Percentiles rank a stretch among this genome's conserved stretches.
Evolutionary conservation across 2,329 filamentous ascomycete species (phyloP).

Genomic region (Waltergamsia citrina): DNA sequence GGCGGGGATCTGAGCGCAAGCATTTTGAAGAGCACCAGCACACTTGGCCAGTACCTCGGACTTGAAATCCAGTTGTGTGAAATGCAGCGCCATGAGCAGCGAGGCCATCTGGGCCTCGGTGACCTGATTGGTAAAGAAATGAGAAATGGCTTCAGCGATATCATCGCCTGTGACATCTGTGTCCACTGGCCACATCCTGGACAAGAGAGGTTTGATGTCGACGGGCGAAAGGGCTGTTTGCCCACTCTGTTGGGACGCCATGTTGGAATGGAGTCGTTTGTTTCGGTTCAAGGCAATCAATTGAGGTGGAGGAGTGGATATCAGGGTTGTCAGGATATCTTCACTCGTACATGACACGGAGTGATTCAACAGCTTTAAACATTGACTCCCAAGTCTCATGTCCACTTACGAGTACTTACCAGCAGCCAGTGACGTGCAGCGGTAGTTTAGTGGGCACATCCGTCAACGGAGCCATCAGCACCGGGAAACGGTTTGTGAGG

Average conservation of each 20-base stretch:
- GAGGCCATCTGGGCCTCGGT: constrained; percentile 84
- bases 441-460: too few relatives aligned
- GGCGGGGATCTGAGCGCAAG: constrained; percentile 63
- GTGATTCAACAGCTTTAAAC: too few relatives aligned
- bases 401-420: too few relatives aligned
- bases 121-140: constrained; percentile 85
- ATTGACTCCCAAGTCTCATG: too few relatives aligned
- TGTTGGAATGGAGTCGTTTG: too few relatives aligned
- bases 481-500: too few relatives aligned
- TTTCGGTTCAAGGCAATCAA: too few relatives aligned
- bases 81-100: constrained; percentile 84
- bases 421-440: too few relatives aligned
- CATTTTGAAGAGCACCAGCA: constrained; percentile 73
- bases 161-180: constrained; percentile 60
- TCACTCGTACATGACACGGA: too few relatives aligned
- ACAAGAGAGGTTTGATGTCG: constrained; percentile 64
- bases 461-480: too few relatives aligned
- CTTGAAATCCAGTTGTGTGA: constrained; percentile 74
- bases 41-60: constrained; percentile 82
- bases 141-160: constrained; percentile 80
- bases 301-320: too few relatives aligned
- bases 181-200: constrained; percentile 57
- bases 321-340: too few relatives aligned
- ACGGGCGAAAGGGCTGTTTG: constrained; percentile 23
- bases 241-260: constrained; percentile 6